Evolutionary conservation across 73 alveolate species (phyloP), one percentile per base, ranked within the genome.

Genomic region (Symbiodinium pilosum): DNA sequence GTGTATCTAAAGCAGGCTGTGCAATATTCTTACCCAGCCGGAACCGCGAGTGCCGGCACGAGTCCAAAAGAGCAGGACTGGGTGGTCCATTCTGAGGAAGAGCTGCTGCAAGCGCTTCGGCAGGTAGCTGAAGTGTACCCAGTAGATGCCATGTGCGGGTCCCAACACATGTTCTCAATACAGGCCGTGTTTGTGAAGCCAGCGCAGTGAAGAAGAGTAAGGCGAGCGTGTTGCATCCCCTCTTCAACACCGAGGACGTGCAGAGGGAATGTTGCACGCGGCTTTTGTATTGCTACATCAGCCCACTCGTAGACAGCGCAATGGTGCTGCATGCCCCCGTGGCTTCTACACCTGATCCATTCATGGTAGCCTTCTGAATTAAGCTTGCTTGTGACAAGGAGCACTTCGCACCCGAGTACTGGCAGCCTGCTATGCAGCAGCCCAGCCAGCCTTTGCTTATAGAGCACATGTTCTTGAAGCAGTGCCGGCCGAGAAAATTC

Each of bases 201-300:
- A n/a, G n/a, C n/a, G 84, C 12, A 34, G 12, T 32, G 47, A n/a
- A 34, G 44, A 14, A 24, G 73, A 18, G 69, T 43, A 41, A 89
- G 71, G 47, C 71, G 26, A 91, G 97, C 54, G 97, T 91, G 32
- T 54, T 69, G 21, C 88, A 91, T 41, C 97, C 97, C 41, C 97
- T 91, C 83, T 91, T 91, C 97, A 91, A 91, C 88, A 91, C 97
- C 12, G 97, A 91, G 97, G 95, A 34, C 34, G 28, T n/a, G n/a
- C n/a, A n/a, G n/a, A n/a, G n/a, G n/a, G n/a, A n/a, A n/a, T n/a
- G n/a, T 41, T 1, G 75, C 39, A 36, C 42, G 16, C 9, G 86
- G 32, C 30, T 43, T 43, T 26, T 75, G 32, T n/a, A n/a, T n/a
- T n/a, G n/a, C n/a, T n/a, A n/a, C n/a, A n/a, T n/a, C n/a, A n/a